Base-by-base conservation (phyloP, 352 stramenopile genomes). In the Phytopythium aichiense region DNA sequence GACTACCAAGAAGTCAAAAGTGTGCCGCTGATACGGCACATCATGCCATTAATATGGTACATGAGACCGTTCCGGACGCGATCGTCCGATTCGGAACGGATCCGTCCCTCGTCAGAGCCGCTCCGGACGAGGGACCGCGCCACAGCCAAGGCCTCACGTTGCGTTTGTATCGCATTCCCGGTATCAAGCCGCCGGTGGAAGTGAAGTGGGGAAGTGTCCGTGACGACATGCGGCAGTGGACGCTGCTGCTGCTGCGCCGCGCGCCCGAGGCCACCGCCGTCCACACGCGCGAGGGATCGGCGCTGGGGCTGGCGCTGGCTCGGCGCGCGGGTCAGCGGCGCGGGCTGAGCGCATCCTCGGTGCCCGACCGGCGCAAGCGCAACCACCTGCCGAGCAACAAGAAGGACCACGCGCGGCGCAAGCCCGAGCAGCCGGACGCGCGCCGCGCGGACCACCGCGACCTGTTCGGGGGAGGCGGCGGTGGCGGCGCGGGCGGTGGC, bases 341-440 rank as follows among this genome's bases (percentile, higher is more conserved):
- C 57, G 50, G 25, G 7, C 73, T 79, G 46, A 67, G 55, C 35
- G 31, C 68, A 53, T 69, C 74, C 35, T 79, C 77, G 30, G 66
- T 66, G 42, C 65, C 74, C 9, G 79, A 89, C 28, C 72, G 71
- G 51, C 76, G 77, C 48, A 76, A 80, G 55, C 78, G 74, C 56
- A 74, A 77, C 58, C 77, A 89, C 40, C 73, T 87, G 23, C 76
- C 77, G 60, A 73, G 71, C 67, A 75, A 67, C 69, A 77, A 73
- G 64, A 69, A 78, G 35, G 31, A 62, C 48, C 40, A 23, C 33
- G 22, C 37, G 50, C 52, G 49, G 43, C 30, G 63, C 22, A 45
- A 51, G 65, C n/a, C 28, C 54, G 40, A 31, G 13, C 16, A 46
- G 55, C 58, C 13, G 57, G 46, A 59, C 63, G 57, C 35, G 35